Percentiles rank a stretch among this genome's conserved stretches.
phyloP scores from a whole-genome alignment of 768 basidiomycete genomes.

The Boletus rubroflammeus region DNA sequence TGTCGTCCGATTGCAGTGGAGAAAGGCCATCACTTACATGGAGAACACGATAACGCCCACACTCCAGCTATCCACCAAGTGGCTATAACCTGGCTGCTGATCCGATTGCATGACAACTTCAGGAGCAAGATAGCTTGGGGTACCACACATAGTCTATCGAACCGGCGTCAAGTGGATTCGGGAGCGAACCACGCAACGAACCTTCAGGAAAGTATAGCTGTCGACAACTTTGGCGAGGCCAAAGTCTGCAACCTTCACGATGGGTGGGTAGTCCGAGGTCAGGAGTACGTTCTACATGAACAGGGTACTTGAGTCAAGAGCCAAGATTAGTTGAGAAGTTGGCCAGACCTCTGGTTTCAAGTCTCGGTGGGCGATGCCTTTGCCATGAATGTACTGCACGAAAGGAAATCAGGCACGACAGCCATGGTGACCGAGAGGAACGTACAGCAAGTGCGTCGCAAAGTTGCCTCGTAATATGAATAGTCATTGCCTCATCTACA shows the following conservation, averaged over 20 bases:
- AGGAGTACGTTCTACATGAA: slow-evolving; percentile 69
- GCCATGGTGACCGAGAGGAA: not conserved
- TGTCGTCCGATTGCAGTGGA: not conserved
- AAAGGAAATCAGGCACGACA: slow-evolving; percentile 1
- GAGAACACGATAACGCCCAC: slow-evolving; percentile 92
- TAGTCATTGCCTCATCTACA: slow-evolving; percentile 51
- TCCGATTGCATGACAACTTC: slow-evolving; percentile 74
- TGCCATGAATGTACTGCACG: slow-evolving; percentile 58
- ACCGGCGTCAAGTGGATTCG: not conserved
- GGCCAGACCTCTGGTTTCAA: slow-evolving; percentile 74
- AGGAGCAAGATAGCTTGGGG: slow-evolving; percentile 89
- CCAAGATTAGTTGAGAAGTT: not conserved
- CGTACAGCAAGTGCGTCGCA: slow-evolving; percentile 74
- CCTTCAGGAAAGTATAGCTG: slow-evolving; percentile 70
- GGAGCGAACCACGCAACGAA: slow-evolving; percentile 32
- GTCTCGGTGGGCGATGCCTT: slow-evolving; percentile 88
- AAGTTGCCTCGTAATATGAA: slow-evolving; percentile 76
- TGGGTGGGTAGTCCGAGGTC: slow-evolving; percentile 64
- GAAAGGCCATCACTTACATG: slow-evolving; percentile 52
- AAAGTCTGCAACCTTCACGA: slow-evolving; percentile 92
- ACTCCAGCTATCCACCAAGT: slow-evolving; percentile 94
- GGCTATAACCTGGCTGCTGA: slow-evolving; percentile 68
- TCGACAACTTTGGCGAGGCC: slow-evolving; percentile 93
- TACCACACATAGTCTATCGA: slow-evolving; percentile 88
- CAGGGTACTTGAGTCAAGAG: slow-evolving; percentile 1